These are phyloP conservation scores for Taphrina betulina DNA, from an alignment of 1,139 yeast genomes.

Conservation along the genomic window DNA sequence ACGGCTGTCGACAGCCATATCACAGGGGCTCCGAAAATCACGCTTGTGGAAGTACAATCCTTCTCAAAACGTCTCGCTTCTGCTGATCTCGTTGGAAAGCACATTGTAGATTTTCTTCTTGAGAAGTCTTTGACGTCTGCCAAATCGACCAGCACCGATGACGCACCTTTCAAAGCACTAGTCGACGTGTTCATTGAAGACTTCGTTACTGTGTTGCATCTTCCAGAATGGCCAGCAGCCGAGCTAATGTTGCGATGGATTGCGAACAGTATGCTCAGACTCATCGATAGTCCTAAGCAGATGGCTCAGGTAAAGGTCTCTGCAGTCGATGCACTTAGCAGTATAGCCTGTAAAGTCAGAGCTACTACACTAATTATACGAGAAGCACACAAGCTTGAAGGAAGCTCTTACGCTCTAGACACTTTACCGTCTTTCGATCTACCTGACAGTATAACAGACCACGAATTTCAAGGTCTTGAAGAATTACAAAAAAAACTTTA, in stretches of 20 bases:
- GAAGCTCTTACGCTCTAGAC: conserved; percentile 31
- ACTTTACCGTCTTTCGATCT: not conserved
- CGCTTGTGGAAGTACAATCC: conserved; percentile 40
- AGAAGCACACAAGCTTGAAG: conserved; percentile 35
- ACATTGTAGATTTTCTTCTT: conserved; percentile 41
- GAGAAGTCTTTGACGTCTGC: conserved; percentile 40
- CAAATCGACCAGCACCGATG: conserved; percentile 38
- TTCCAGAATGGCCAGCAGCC: conserved; percentile 64
- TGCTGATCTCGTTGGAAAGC: conserved; percentile 47
- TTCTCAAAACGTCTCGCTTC: conserved; percentile 45
- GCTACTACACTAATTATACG: conserved; percentile 44
- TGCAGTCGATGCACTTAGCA: conserved; percentile 57
- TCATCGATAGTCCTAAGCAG: conserved; percentile 45
- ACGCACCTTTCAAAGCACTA: conserved; percentile 41
- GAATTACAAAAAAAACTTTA: not conserved
- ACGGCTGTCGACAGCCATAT: too few species aligned
- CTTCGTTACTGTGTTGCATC: conserved; percentile 50
- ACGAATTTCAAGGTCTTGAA: not conserved
- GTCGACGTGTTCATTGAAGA: conserved; percentile 60
- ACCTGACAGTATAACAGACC: not conserved
- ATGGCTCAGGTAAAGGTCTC: conserved; percentile 51
- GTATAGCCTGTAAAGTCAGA: conserved; percentile 53
- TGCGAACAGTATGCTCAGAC: conserved; percentile 37
- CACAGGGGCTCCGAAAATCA: not conserved
- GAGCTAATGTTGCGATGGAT: conserved; percentile 47